Evolutionary conservation across 345 rosid species (phyloP).

Genomic region (Eucalyptus tenuipes): DNA sequence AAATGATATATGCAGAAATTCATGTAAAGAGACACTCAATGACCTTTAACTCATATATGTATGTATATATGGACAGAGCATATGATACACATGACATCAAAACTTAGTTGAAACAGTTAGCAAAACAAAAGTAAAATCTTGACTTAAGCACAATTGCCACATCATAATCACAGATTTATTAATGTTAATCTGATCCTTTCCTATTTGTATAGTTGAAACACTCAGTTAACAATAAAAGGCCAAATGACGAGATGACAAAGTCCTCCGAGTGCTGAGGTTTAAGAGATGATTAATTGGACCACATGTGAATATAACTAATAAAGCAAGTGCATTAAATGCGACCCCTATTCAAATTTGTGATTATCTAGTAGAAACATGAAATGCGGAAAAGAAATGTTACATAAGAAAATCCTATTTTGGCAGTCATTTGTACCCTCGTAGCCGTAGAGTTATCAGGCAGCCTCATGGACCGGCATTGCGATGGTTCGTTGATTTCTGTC

Average conservation of each 20-base stretch:
- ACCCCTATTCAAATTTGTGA: background rate
- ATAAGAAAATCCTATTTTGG: background rate
- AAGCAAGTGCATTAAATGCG: background rate
- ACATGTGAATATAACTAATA: background rate
- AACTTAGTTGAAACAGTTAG: background rate
- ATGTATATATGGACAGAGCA: background rate
- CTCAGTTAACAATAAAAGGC: background rate
- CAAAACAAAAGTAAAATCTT: too few relatives aligned
- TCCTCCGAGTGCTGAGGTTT: background rate
- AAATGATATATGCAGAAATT: background rate
- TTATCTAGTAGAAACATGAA: background rate
- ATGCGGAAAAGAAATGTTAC: background rate
- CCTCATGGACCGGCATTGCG: conserved; percentile 66
- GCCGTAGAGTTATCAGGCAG: conserved; percentile 52
- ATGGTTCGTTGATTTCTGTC: conserved; percentile 67
- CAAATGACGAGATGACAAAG: background rate
- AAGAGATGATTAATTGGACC: background rate
- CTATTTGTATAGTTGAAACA: background rate
- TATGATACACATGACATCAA: background rate
- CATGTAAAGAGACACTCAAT: background rate
- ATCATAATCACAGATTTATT: background rate
- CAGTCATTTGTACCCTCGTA: conserved; percentile 31
- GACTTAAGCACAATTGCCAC: background rate
- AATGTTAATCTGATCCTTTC: background rate
- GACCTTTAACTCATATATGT: too few relatives aligned